Conservation (phyloP, 2,329 filamentous ascomycete species). For the Colletotrichum sidae region DNA sequence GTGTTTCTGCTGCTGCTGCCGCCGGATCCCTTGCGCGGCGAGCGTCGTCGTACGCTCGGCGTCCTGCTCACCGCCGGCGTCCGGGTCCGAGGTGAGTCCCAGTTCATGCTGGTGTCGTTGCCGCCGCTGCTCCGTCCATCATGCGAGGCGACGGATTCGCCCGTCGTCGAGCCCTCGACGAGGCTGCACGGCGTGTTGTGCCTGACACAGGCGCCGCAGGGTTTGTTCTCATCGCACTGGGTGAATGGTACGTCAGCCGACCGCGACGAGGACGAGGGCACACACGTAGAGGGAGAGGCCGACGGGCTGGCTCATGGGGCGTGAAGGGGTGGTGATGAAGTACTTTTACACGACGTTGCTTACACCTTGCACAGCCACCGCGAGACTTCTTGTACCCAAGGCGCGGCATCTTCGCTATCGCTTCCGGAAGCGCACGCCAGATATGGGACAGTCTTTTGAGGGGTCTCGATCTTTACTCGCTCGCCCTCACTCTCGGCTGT, state of each 20-base stretch:
- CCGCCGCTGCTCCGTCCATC: background rate
- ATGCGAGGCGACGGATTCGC: too few species aligned
- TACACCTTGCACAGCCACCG: constrained; percentile 50
- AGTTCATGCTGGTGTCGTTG: constrained; percentile 20
- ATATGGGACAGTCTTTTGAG: background rate
- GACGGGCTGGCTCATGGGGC: background rate
- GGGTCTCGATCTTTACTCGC: background rate
- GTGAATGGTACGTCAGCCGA: constrained; percentile 17
- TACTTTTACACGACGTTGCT: constrained; percentile 51
- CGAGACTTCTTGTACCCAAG: constrained; percentile 52
- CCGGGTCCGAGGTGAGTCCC: constrained; percentile 3
- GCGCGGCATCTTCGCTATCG: constrained; percentile 40
- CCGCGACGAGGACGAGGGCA: background rate
- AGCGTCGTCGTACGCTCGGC: constrained; percentile 11
- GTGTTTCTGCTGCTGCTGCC: constrained; percentile 22
- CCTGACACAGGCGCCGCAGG: constrained; percentile 50
- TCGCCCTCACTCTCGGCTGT: background rate
- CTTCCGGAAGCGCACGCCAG: background rate
- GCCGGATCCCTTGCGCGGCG: constrained; percentile 12
- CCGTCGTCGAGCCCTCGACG: constrained; percentile 29
- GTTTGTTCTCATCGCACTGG: constrained; percentile 53
- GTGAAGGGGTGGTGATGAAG: background rate
- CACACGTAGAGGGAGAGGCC: background rate
- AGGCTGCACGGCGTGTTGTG: constrained; percentile 50
- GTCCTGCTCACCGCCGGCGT: background rate